Percentiles rank a stretch among this genome's conserved stretches.
phyloP scores from a whole-genome alignment of 768 basidiomycete species.

The Leccinum longicurvipes region DNA sequence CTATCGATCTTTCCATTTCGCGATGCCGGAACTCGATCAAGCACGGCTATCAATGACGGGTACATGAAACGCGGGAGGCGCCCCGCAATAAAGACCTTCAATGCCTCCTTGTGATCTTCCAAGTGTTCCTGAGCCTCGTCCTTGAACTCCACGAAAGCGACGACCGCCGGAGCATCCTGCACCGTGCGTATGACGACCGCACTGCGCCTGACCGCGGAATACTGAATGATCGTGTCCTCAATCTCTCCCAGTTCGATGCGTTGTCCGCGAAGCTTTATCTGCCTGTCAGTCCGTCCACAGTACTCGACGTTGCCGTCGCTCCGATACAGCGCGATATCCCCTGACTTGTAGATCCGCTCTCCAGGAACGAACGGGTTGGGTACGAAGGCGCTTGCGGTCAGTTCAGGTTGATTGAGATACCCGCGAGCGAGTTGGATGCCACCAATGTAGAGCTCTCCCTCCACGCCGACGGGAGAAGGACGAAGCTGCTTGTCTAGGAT shows the following conservation, averaged over 20 bases:
- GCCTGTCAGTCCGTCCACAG: conserved; percentile 32
- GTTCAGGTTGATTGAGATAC: conserved; percentile 26
- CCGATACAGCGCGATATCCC: conserved; percentile 29
- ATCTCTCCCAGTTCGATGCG: conserved; percentile 35
- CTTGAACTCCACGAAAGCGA: conserved; percentile 29
- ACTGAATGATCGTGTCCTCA: conserved; percentile 30
- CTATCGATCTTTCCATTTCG: conserved; percentile 30
- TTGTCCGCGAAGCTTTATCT: conserved; percentile 33
- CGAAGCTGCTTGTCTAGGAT: conserved; percentile 27
- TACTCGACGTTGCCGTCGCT: conserved; percentile 30
- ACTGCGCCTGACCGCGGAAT: conserved; percentile 15
- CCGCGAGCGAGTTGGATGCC: conserved; percentile 21
- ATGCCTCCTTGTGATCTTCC: conserved; percentile 19
- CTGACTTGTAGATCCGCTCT: conserved; percentile 31
- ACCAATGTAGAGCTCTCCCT: conserved; percentile 23
- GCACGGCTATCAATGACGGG: conserved; percentile 27
- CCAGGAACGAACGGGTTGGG: conserved; percentile 29
- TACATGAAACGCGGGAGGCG: conserved; percentile 33
- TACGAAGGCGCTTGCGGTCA: conserved; percentile 26
- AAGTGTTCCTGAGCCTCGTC: conserved; percentile 5
- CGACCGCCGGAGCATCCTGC: conserved; percentile 28
- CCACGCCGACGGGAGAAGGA: conserved; percentile 29
- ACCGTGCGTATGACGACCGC: conserved; percentile 27
- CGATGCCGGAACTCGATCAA: conserved; percentile 22
- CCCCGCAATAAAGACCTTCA: conserved; percentile 27